Evolutionary conservation across 805 yeast genomes (phyloP).

Genomic region (Vanderwaltozyma tropicalis): DNA sequence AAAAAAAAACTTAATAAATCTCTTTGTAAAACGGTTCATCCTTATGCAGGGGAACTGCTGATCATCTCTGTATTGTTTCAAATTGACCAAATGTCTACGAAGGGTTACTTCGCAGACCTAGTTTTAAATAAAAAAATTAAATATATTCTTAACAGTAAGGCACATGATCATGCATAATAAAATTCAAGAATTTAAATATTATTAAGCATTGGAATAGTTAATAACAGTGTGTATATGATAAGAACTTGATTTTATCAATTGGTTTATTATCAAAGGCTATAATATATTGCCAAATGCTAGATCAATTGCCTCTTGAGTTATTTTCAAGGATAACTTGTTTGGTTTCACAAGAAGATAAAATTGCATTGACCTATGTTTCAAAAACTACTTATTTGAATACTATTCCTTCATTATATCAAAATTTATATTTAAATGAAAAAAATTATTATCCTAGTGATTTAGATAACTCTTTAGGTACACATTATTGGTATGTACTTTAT

Average conservation of each 20-base stretch:
- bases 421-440: constrained; percentile 19
- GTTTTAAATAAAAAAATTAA: neutral
- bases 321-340: constrained; percentile 7
- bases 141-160: neutral
- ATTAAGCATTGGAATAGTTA: neutral
- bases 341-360: constrained; percentile 21
- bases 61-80: constrained; percentile 99
- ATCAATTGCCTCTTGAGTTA: constrained; percentile 17
- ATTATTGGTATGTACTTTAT: constrained; percentile 21
- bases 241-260: no score
- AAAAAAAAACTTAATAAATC: constrained; percentile 83
- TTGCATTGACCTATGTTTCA: constrained; percentile 19
- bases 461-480: constrained; percentile 17
- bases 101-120: constrained; percentile 21
- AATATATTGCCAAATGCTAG: constrained; percentile 11
- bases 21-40: constrained; percentile 99
- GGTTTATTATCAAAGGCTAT: neutral
- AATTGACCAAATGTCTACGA: constrained; percentile 95
- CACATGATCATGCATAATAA: neutral
- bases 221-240: neutral
- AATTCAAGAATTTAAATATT: no score
- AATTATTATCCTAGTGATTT: constrained; percentile 18
- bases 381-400: constrained; percentile 7
- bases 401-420: constrained; percentile 17
- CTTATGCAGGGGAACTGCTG: constrained; percentile 99